phyloP scores from a whole-genome alignment of 2,329 filamentous ascomycete genomes.

The Phialophora chinensis region DNA sequence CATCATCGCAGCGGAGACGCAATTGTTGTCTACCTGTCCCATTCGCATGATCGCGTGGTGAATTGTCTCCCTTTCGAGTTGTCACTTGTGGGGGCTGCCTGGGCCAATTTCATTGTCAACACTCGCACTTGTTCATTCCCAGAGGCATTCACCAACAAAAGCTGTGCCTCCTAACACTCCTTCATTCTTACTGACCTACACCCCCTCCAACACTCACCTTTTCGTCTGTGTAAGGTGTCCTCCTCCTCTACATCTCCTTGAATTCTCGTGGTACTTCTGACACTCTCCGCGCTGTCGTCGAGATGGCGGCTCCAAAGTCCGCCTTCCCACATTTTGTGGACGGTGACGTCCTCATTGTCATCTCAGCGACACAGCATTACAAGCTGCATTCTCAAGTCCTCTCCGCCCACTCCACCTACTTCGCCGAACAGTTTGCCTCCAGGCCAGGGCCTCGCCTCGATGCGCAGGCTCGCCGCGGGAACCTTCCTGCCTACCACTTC shows the following conservation, averaged over 20 bases:
- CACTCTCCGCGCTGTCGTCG: constrained; percentile 12
- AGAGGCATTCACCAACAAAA: background rate
- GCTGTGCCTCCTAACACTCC: background rate
- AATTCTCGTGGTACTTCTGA: background rate
- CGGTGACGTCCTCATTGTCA: constrained; percentile 49
- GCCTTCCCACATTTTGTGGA: constrained; percentile 48
- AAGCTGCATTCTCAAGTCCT: constrained; percentile 47
- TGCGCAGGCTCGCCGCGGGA: constrained; percentile 41
- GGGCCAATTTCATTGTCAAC: background rate
- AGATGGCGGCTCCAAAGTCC: constrained; percentile 34
- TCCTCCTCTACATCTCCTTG: constrained; percentile 2
- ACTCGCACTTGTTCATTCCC: background rate
- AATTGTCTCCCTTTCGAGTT: background rate
- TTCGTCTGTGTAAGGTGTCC: background rate
- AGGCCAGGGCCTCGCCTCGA: constrained; percentile 41
- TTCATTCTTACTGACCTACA: background rate
- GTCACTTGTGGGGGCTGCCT: background rate
- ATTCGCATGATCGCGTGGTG: background rate
- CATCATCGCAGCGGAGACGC: background rate
- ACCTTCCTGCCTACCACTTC: constrained; percentile 38
- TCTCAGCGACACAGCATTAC: constrained; percentile 47
- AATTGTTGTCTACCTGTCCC: background rate
- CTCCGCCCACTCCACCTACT: constrained; percentile 36
- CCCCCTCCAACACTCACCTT: constrained; percentile 2
- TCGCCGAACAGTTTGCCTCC: constrained; percentile 37